These are phyloP conservation scores for Capsicum pubescens DNA, from an alignment of 257 asterid species.

Conservation along the genomic window DNA sequence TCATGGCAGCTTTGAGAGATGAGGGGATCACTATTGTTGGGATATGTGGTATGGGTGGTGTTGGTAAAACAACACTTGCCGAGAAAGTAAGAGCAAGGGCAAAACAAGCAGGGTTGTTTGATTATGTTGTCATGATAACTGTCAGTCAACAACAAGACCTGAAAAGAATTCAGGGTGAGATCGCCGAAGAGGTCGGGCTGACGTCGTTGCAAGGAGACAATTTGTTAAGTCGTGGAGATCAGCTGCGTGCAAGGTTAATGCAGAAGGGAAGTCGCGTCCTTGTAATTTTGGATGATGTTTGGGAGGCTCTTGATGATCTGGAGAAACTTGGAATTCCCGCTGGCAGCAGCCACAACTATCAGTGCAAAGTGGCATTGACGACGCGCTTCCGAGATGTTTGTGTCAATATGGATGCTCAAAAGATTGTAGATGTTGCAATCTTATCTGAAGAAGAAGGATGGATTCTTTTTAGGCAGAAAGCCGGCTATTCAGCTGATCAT, in stretches of 20 bases:
- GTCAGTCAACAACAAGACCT: conserved; percentile 11
- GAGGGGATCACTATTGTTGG: conserved; percentile 8
- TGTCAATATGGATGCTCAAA: background rate
- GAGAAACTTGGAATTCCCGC: conserved; percentile 26
- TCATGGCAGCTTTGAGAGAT: conserved; percentile 29
- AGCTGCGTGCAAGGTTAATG: conserved; percentile 2
- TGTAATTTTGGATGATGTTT: conserved; percentile 29
- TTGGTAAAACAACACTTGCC: conserved; percentile 32
- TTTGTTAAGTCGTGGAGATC: background rate
- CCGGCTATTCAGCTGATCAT: background rate
- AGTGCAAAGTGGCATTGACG: conserved; percentile 20
- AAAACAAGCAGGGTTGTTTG: background rate
- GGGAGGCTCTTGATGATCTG: conserved; percentile 26
- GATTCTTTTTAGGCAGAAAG: conserved; percentile 6
- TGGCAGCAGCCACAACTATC: background rate
- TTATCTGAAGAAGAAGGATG: conserved; percentile 17
- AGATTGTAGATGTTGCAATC: background rate
- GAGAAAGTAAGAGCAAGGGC: background rate
- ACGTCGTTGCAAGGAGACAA: background rate
- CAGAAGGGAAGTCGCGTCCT: background rate
- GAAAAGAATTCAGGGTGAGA: conserved; percentile 22
- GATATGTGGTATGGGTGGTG: conserved; percentile 39
- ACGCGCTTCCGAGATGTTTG: conserved; percentile 11
- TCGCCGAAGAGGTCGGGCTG: background rate
- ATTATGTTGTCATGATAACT: conserved; percentile 5